Percentiles rank a stretch among this genome's conserved stretches.
Evolutionary conservation across 2,329 filamentous ascomycete species (phyloP).

Genomic region (Exserohilum turcica): DNA sequence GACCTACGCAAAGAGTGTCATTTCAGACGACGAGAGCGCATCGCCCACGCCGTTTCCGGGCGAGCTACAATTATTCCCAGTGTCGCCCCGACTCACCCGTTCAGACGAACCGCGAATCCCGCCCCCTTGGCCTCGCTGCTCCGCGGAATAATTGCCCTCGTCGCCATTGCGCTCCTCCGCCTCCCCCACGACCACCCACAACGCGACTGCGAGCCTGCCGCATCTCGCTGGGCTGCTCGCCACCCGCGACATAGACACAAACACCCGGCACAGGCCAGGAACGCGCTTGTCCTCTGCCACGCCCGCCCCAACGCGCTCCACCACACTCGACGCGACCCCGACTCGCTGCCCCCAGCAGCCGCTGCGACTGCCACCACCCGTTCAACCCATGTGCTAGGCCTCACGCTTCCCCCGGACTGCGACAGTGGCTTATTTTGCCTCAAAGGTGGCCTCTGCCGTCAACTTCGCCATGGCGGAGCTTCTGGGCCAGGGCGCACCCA

Average conservation of each 20-base stretch:
- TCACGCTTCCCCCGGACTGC: slow-evolving; percentile 19
- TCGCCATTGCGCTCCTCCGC: slow-evolving; percentile 26
- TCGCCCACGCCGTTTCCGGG: slow-evolving; percentile 34
- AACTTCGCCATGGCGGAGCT: slow-evolving; percentile 52
- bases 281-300: slow-evolving; percentile 11
- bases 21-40: slow-evolving; percentile 34
- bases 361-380: slow-evolving; percentile 23
- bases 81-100: slow-evolving; percentile 42
- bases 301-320: slow-evolving; percentile 33
- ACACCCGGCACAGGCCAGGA: slow-evolving; percentile 10
- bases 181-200: slow-evolving; percentile 30
- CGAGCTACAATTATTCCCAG: slow-evolving; percentile 32
- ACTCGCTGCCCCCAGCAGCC: slow-evolving; percentile 36
- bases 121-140: slow-evolving; percentile 18
- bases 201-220: slow-evolving; percentile 30
- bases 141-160: slow-evolving; percentile 32
- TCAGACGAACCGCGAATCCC: slow-evolving; percentile 42
- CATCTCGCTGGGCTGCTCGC: slow-evolving; percentile 18
- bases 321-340: slow-evolving; percentile 34
- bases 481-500: slow-evolving; percentile 43
- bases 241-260: slow-evolving; percentile 6
- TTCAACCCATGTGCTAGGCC: slow-evolving; percentile 33
- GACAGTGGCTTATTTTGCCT: slow-evolving; percentile 46
- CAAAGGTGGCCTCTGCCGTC: slow-evolving; percentile 48
- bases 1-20: slow-evolving; percentile 33